Evolutionary conservation across 176 grass and related monocot species (phyloP), one percentile per base, ranked within the genome.

Genomic region (Microstegium vimineum): DNA sequence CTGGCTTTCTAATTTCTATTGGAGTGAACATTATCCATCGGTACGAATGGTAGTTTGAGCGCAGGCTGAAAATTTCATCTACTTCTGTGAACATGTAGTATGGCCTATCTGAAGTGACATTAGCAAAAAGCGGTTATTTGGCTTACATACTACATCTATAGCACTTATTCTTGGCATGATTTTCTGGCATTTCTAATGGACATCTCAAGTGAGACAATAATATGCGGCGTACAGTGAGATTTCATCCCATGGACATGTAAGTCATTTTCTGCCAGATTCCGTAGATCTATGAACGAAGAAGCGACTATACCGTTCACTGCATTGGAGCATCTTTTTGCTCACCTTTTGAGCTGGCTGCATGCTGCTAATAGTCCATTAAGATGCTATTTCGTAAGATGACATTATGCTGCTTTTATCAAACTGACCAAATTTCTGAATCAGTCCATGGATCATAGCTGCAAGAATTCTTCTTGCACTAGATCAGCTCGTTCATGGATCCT

Each of bases 31-130:
- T 75, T 87, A 77, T 76, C 71, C 76, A 8, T 62, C 60, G 49
- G 25, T 74, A 74, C 4, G 17, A 69, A 69, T 73, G 72, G n/a
- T n/a, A n/a, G n/a, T n/a, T n/a, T n/a, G n/a, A n/a, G n/a, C n/a
- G n/a, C n/a, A n/a, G n/a, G 36, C 49, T 87, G 75, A 85, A 66
- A 59, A 82, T 88, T 80, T 86, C 52, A 81, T 86, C 26, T 75
- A 31, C 25, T 62, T 28, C 10, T 79, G 40, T 73, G 64, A 68
- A 74, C 63, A 31, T 78, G 59, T 43, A 82, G 60, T 62, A 76
- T 34, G 12, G 70, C 25, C 15, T 71, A 20, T 73, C 42, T 81
- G 26, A 73, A 45, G 62, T 85, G 26, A 18, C 75, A 41, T 79
- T 62, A 88, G 62, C 46, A 62, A 83, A 81, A 77, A 63, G 22